A percentile compares a stretch with the other conserved stretches of the same genome.
Evolutionary conservation across 2,329 filamentous ascomycete genomes (phyloP).

Genomic region (Sphaceloma murrayae): DNA sequence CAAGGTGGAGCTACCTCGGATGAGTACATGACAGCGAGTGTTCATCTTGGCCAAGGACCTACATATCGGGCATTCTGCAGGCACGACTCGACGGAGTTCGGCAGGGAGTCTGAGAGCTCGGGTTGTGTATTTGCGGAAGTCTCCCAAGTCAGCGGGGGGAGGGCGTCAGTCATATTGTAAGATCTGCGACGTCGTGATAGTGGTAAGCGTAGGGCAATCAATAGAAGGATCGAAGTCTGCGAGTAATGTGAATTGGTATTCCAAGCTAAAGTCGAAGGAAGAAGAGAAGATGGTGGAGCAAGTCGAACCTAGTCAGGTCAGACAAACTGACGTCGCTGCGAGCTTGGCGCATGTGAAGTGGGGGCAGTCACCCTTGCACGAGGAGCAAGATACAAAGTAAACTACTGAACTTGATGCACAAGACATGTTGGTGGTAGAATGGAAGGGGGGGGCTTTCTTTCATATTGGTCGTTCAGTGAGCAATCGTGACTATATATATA

Average conservation of each 20-base stretch:
- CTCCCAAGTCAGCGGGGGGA: constrained; percentile 28
- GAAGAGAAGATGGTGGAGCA: too few species aligned
- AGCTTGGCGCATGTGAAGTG: constrained; percentile 5
- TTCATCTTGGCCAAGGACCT: constrained; percentile 27
- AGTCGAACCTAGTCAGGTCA: too few species aligned
- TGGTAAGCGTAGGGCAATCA: not conserved
- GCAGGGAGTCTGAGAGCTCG: constrained; percentile 59
- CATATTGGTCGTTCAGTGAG: too few species aligned
- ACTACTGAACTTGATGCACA: too few species aligned
- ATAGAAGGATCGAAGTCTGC: not conserved
- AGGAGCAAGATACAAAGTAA: too few species aligned
- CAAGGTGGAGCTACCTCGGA: constrained; percentile 81
- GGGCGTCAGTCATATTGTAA: constrained; percentile 23
- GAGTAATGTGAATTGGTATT: not conserved
- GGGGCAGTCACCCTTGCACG: not conserved
- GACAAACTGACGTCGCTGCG: constrained; percentile 13
- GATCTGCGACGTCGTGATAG: not conserved
- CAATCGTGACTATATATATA: too few species aligned
- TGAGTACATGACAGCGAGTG: constrained; percentile 17
- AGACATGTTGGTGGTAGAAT: too few species aligned
- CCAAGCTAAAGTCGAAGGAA: not conserved
- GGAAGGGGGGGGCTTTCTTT: too few species aligned
- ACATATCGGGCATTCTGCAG: constrained; percentile 93
- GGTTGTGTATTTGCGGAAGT: constrained; percentile 61
- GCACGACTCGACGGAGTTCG: constrained; percentile 77